Evolutionary conservation across 2,329 filamentous ascomycete genomes (phyloP), one percentile per base, ranked within the genome.

Genomic region (Colletotrichum higginsianum): DNA sequence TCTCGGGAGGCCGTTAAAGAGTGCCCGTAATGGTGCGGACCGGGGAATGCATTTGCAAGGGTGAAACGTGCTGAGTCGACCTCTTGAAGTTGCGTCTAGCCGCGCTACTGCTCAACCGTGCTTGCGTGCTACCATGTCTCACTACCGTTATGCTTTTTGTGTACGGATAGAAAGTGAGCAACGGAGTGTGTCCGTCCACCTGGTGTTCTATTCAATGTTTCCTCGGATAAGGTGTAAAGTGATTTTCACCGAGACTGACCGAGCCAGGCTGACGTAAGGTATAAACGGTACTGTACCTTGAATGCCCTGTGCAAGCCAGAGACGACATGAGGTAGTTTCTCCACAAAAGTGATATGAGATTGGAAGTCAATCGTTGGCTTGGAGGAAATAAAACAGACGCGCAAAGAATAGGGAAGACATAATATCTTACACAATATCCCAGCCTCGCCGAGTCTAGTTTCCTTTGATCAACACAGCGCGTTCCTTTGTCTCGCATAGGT

Each of bases 51-150:
- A 60, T 70, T 38, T 40, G 8, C 50, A 60, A 71, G 53, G 50
- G 52, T 71, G 69, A 71, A 71, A 71, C 69, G 53, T 40, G 67
- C 60, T 58, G 69, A 63, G 65, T 71, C 65, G 65, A 40, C 35
- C 21, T 60, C 58, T n/a, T 60, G 26, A 23, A 57, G 52, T 23
- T 69, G 60, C 65, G 40, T 57, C 49, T 40, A 69, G 65, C 53
- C 53, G 52, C 35, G 35, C 35, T 38, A 38, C 35, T 72, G 53
- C 58, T 55, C 66, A 42, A 60, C 69, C 65, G 38, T 52, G 42
- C 53, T 16, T 55, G 65, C 65, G 26, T 52, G 35, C 53, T n/a
- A 46, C 3, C 42, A 52, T 55, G 58, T 68, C 38, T 72, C 57
- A 68, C 35, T 12, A 42, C 53, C 16, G 30, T 46, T 52, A 44